Evolutionary conservation across 2,329 filamentous ascomycete species (phyloP).

Genomic region (Fonsecaea monophora): DNA sequence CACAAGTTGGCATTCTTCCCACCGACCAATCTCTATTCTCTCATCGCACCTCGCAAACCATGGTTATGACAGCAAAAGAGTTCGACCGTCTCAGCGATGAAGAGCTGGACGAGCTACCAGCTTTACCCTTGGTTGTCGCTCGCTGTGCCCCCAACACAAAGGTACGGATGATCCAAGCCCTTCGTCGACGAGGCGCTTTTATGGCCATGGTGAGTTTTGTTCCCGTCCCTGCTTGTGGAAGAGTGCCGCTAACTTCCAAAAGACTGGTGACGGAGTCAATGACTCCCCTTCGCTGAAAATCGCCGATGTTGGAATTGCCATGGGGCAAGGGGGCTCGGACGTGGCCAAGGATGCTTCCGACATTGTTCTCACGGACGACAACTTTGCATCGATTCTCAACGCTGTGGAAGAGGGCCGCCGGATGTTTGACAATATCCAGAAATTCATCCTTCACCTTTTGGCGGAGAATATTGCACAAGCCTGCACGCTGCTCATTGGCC

Average conservation of each 20-base stretch:
- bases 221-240: background rate
- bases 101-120: conserved; percentile 66
- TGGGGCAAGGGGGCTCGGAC: conserved; percentile 81
- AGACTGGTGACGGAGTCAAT: conserved; percentile 84
- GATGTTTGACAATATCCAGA: conserved; percentile 90
- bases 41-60: conserved; percentile 64
- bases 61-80: conserved; percentile 73
- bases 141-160: conserved; percentile 69
- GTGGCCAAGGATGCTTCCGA: conserved; percentile 75
- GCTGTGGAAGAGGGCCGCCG: conserved; percentile 83
- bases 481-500: conserved; percentile 77
- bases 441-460: conserved; percentile 81
- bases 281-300: conserved; percentile 81
- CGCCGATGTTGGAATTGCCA: conserved; percentile 86
- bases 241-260: background rate
- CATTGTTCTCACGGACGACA: conserved; percentile 77
- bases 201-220: conserved; percentile 69
- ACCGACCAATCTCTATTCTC: conserved; percentile 63
- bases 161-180: conserved; percentile 80
- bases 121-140: conserved; percentile 64
- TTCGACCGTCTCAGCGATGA: conserved; percentile 75
- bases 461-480: conserved; percentile 85
- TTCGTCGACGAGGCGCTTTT: conserved; percentile 67
- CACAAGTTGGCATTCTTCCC: conserved; percentile 76
- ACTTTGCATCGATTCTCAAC: conserved; percentile 84